A percentile compares a stretch with the other conserved stretches of the same genome.
Conservation (phyloP, 2,329 filamentous ascomycete species). For the Cladosporium sp. region DNA sequence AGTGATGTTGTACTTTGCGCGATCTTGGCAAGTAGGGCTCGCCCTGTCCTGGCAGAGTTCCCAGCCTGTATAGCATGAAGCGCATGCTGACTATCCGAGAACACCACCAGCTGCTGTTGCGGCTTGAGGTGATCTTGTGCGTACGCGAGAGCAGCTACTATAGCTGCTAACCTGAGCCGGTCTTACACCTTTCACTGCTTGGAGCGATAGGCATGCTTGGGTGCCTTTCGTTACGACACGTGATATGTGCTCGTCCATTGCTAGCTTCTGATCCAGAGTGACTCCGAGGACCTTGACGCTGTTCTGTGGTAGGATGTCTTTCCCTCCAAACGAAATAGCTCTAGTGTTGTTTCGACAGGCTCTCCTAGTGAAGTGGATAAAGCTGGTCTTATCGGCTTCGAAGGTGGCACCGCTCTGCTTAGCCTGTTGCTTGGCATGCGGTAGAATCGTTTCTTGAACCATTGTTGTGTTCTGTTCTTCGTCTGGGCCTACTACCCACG, state of each 20-base stretch:
- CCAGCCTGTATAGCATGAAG: not conserved
- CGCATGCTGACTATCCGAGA: not conserved
- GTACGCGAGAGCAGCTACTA: not conserved
- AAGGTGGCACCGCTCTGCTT: constrained; percentile 1
- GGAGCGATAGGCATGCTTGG: not conserved
- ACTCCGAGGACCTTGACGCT: not conserved
- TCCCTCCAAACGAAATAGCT: not conserved
- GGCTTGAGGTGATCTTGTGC: not conserved
- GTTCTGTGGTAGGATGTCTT: not conserved
- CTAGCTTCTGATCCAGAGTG: not conserved
- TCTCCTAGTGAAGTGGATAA: not conserved
- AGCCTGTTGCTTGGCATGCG: not conserved
- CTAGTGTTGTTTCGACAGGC: not conserved
- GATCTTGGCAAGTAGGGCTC: not conserved
- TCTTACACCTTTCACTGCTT: not conserved
- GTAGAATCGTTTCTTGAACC: not conserved
- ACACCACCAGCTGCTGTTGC: not conserved
- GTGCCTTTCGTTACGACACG: not conserved
- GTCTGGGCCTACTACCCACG: not conserved
- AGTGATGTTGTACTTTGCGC: not conserved
- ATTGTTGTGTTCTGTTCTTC: not conserved
- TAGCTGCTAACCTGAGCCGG: constrained; percentile 1
- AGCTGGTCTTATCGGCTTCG: constrained; percentile 4
- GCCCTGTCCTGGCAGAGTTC: not conserved
- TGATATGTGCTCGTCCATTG: not conserved